Percentiles rank a stretch among this genome's conserved stretches.
Conservation (phyloP, 306 rosid species). For the Biancaea sappan region DNA sequence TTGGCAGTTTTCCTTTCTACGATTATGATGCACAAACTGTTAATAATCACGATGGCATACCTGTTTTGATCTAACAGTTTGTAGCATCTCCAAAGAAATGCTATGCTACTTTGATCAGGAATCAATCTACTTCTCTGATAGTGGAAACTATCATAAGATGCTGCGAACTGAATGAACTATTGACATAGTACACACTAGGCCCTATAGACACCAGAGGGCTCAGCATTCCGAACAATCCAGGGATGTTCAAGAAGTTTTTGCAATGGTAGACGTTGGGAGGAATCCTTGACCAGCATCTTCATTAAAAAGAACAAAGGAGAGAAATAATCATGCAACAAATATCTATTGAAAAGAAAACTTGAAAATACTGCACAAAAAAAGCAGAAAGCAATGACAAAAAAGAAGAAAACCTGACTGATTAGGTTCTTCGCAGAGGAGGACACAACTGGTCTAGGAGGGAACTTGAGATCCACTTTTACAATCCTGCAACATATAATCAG, state of each 20-base stretch:
- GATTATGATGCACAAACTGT: too few relatives aligned
- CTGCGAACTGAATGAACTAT: background rate
- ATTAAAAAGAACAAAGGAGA: background rate
- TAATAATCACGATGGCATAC: background rate
- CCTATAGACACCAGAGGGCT: constrained; percentile 82
- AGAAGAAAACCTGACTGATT: constrained; percentile 69
- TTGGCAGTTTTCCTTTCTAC: background rate
- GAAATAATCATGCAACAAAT: constrained; percentile 2
- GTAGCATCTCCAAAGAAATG: constrained; percentile 28
- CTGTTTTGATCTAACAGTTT: constrained; percentile 24
- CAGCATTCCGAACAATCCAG: constrained; percentile 93
- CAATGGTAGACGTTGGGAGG: constrained; percentile 73
- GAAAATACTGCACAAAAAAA: background rate
- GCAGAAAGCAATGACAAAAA: constrained; percentile 4
- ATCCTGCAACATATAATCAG: constrained; percentile 56
- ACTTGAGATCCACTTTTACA: constrained; percentile 86
- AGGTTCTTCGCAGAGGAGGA: constrained; percentile 92
- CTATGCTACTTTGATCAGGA: too few relatives aligned
- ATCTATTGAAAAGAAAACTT: background rate
- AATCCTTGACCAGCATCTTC: constrained; percentile 93
- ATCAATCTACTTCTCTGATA: too few relatives aligned
- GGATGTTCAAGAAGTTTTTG: constrained; percentile 93
- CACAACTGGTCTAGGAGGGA: constrained; percentile 84
- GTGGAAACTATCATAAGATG: too few relatives aligned
- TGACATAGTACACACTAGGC: constrained; percentile 34